Conservation (phyloP, 192 early-diverging fungal genomes). For the Lobosporangium transversale region DNA sequence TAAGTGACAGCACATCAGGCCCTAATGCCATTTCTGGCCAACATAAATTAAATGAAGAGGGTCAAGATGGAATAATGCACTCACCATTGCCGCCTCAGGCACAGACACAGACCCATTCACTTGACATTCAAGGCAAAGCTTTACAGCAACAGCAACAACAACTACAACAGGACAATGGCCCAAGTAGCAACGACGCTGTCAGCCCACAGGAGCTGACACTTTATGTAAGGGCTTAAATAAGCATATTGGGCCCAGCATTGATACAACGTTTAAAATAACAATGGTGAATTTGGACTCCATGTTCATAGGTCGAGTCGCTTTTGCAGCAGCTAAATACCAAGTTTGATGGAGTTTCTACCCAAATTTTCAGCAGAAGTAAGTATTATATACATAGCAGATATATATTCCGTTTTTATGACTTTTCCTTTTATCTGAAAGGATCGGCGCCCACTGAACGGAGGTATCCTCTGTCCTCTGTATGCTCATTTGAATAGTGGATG, state of each 20-base stretch:
- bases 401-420: background rate
- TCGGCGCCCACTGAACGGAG: too few relatives aligned
- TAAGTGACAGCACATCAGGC: constrained; percentile 1
- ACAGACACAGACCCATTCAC: constrained; percentile 49
- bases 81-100: constrained; percentile 25
- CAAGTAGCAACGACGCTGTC: constrained; percentile 23
- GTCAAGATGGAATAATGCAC: background rate
- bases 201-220: constrained; percentile 48
- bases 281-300: background rate
- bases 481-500: constrained; percentile 34
- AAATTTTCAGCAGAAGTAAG: constrained; percentile 48
- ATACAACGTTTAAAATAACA: background rate
- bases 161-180: constrained; percentile 8
- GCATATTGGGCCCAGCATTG: background rate
- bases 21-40: background rate
- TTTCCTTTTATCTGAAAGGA: background rate
- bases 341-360: constrained; percentile 40
- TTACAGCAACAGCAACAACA: constrained; percentile 12
- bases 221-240: constrained; percentile 6
- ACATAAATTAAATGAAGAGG: background rate
- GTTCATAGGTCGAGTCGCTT: constrained; percentile 48
- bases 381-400: background rate
- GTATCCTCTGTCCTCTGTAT: background rate
- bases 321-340: constrained; percentile 48
- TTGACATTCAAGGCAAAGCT: constrained; percentile 39